Percentiles rank a stretch among this genome's conserved stretches.
Evolutionary conservation across 2,329 filamentous ascomycete species (phyloP).

Genomic region (Cladosporium sp.): DNA sequence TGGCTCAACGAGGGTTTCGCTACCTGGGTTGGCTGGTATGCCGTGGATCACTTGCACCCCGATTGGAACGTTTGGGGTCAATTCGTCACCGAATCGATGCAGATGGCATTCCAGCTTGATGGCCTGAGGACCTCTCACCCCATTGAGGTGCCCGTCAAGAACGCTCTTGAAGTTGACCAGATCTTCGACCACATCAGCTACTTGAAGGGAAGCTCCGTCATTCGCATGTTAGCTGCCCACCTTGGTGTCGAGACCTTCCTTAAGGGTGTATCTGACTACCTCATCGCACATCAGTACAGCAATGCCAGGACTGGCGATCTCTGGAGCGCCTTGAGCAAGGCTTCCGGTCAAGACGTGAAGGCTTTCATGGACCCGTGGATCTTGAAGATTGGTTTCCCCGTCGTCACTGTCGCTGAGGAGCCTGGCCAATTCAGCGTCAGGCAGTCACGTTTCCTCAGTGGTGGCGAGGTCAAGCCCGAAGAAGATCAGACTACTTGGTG

Average conservation of each 20-base stretch:
- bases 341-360: slow-evolving; percentile 81
- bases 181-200: slow-evolving; percentile 98
- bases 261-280: slow-evolving; percentile 82
- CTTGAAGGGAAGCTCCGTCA: slow-evolving; percentile 90
- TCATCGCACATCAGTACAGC: slow-evolving; percentile 81
- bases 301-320: slow-evolving; percentile 89
- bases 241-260: slow-evolving; percentile 85
- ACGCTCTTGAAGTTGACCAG: slow-evolving; percentile 93
- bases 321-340: slow-evolving; percentile 82
- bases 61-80: slow-evolving; percentile 98
- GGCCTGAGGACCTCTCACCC: slow-evolving; percentile 88
- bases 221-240: slow-evolving; percentile 92
- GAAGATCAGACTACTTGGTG: slow-evolving; percentile 94
- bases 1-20: slow-evolving; percentile 97
- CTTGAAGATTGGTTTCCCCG: slow-evolving; percentile 88
- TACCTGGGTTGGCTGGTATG: slow-evolving; percentile 96
- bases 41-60: slow-evolving; percentile 84
- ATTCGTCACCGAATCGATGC: slow-evolving; percentile 92
- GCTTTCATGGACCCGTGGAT: slow-evolving; percentile 94
- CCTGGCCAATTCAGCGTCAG: slow-evolving; percentile 75
- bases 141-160: slow-evolving; percentile 90
- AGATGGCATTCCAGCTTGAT: slow-evolving; percentile 86
- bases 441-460: slow-evolving; percentile 86
- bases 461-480: slow-evolving; percentile 83
- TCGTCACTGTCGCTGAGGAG: slow-evolving; percentile 81